phyloP scores from a whole-genome alignment of 2,329 filamentous ascomycete species.

The Xylaria sp. region DNA sequence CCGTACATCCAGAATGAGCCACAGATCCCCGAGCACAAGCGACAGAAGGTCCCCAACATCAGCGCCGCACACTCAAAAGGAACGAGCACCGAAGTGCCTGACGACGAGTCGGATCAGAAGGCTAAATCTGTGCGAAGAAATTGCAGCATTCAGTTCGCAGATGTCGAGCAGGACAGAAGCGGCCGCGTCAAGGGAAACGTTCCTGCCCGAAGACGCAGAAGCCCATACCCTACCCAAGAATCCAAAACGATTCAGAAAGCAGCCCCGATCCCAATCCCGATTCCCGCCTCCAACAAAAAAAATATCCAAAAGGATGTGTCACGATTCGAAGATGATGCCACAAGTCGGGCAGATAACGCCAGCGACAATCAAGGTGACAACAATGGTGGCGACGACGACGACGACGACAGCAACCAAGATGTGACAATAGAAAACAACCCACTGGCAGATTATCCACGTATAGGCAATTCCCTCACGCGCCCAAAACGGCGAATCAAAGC shows the following conservation, averaged over 20 bases:
- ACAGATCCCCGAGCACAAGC: neutral
- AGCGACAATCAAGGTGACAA: neutral
- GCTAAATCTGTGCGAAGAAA: neutral
- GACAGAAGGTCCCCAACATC: neutral
- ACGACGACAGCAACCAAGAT: neutral
- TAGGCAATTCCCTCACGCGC: neutral
- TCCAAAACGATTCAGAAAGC: neutral
- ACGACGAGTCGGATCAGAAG: neutral
- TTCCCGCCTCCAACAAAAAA: neutral
- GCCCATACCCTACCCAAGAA: neutral
- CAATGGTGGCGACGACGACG: neutral
- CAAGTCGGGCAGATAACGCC: neutral
- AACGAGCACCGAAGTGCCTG: neutral
- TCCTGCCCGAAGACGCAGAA: neutral
- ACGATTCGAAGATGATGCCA: neutral
- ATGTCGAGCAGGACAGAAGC: neutral
- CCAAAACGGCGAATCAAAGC: neutral
- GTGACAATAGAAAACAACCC: neutral
- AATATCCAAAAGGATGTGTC: neutral
- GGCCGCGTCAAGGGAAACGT: neutral
- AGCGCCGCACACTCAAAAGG: neutral
- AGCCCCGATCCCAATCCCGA: neutral
- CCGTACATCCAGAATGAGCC: neutral
- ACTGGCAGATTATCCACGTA: neutral
- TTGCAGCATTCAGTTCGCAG: neutral